A percentile compares a stretch with the other conserved stretches of the same genome.
These are phyloP conservation scores for Colletotrichum simmondsii DNA, from an alignment of 2,329 filamentous ascomycete species.

Conservation along the genomic window DNA sequence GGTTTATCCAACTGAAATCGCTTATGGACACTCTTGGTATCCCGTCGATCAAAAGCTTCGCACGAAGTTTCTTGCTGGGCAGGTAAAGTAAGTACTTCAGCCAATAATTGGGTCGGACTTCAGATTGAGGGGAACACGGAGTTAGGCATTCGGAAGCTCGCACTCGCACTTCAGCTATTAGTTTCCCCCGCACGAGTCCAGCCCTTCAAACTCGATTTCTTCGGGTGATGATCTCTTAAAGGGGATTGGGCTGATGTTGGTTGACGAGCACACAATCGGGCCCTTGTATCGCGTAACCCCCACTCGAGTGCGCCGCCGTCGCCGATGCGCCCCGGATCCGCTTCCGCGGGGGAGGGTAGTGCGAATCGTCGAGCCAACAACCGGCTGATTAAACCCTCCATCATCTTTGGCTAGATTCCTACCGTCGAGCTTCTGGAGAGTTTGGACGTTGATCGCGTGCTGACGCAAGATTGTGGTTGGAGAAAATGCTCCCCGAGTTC, in stretches of 20 bases:
- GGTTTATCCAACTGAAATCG: too few relatives aligned
- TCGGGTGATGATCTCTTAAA: slow-evolving; percentile 3
- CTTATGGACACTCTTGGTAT: neutral
- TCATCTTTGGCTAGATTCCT: slow-evolving; percentile 7
- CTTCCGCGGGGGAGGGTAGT: neutral
- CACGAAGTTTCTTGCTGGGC: neutral
- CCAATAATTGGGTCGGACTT: neutral
- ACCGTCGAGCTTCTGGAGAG: neutral
- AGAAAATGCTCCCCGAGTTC: neutral
- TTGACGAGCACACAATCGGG: slow-evolving; percentile 31
- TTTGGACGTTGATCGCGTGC: slow-evolving; percentile 22
- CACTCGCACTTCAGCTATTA: too few relatives aligned
- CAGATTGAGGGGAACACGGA: neutral
- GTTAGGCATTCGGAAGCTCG: neutral
- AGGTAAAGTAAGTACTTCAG: too few relatives aligned
- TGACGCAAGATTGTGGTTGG: slow-evolving; percentile 3
- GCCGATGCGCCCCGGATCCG: slow-evolving; percentile 18
- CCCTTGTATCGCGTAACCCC: slow-evolving; percentile 32
- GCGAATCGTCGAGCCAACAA: neutral
- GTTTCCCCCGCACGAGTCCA: neutral
- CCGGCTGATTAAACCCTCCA: slow-evolving; percentile 4
- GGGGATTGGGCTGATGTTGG: slow-evolving; percentile 1
- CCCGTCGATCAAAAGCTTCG: neutral
- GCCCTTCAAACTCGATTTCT: neutral
- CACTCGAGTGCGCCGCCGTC: neutral